Percentiles rank a stretch among this genome's conserved stretches.
phyloP scores from a whole-genome alignment of 495 filamentous ascomycete genomes.

The Xylaria acuta region DNA sequence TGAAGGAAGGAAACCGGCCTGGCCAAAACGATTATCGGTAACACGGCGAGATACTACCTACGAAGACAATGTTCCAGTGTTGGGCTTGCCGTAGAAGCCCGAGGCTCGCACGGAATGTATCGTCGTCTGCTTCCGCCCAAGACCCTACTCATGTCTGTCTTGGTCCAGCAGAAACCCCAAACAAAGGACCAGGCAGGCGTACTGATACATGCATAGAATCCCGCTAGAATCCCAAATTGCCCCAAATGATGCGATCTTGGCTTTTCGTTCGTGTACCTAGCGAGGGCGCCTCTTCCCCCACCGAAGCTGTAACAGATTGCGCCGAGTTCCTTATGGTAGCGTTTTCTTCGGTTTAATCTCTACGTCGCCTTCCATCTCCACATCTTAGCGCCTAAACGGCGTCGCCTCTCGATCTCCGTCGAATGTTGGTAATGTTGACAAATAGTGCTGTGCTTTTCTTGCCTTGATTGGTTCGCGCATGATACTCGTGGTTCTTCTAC shows the following conservation, averaged over 20 bases:
- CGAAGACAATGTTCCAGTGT: not conserved
- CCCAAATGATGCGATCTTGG: too few species aligned
- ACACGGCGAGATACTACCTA: not conserved
- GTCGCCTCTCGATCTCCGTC: too few species aligned
- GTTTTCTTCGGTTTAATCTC: not conserved
- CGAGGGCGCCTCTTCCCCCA: not conserved
- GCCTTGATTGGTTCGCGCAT: not conserved
- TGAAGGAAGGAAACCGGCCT: not conserved
- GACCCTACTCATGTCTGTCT: not conserved
- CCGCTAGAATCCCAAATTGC: not conserved
- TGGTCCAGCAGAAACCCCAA: not conserved
- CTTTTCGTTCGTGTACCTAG: not conserved
- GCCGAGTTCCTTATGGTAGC: not conserved
- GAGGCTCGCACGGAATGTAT: constrained; percentile 5
- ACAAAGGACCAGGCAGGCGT: not conserved
- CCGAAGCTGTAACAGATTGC: not conserved
- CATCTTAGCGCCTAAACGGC: not conserved
- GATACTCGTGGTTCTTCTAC: not conserved
- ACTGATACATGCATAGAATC: constrained; percentile 9
- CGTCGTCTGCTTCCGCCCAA: not conserved
- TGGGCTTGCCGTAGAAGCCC: not conserved
- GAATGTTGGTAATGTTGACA: not conserved
- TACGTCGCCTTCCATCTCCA: not conserved
- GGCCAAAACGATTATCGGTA: not conserved
- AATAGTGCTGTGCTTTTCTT: not conserved